Evolutionary conservation across 2,329 filamentous ascomycete species (phyloP), one percentile per base, ranked within the genome.

Genomic region (Lomentospora prolificans): DNA sequence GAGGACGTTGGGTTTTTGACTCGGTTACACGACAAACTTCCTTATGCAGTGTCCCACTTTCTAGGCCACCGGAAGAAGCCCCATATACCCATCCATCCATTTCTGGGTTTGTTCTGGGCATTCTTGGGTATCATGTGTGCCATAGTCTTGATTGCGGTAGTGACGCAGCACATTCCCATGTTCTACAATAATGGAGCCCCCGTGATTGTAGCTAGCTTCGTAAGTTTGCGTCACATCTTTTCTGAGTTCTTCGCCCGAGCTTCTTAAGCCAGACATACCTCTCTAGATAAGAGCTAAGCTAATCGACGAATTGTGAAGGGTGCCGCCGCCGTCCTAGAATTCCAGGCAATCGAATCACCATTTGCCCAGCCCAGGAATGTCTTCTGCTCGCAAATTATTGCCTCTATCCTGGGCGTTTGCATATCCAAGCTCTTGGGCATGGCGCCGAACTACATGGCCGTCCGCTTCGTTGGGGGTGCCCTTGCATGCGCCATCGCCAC

Each of bases 251-350:
- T n/a, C n/a, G n/a, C n/a, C n/a, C n/a, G n/a, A n/a, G n/a, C n/a
- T n/a, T n/a, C n/a, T n/a, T n/a, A n/a, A n/a, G n/a, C n/a, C n/a
- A n/a, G n/a, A n/a, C n/a, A n/a, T n/a, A n/a, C n/a, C n/a, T n/a
- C n/a, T n/a, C n/a, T n/a, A n/a, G n/a, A n/a, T n/a, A n/a, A n/a
- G n/a, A n/a, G n/a, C n/a, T n/a, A n/a, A n/a, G n/a, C 56, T 51
- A 30, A 51, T 46, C 27, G 84, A n/a, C n/a, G n/a, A n/a, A n/a
- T n/a, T n/a, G n/a, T n/a, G n/a, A n/a, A n/a, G n/a, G 87, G 87
- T 53, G 87, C 87, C 3, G 82, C 85, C 2, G 86, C 87, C 12
- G 85, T 90, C n/a, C 77, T 90, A 36, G 80, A 87, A 63, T 90
- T 87, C 67, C 84, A 84, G 62, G 76, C 81, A 50, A 84, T 89